phyloP scores from a whole-genome alignment of 192 early-diverging fungal genomes.

The Gigaspora rosea region DNA sequence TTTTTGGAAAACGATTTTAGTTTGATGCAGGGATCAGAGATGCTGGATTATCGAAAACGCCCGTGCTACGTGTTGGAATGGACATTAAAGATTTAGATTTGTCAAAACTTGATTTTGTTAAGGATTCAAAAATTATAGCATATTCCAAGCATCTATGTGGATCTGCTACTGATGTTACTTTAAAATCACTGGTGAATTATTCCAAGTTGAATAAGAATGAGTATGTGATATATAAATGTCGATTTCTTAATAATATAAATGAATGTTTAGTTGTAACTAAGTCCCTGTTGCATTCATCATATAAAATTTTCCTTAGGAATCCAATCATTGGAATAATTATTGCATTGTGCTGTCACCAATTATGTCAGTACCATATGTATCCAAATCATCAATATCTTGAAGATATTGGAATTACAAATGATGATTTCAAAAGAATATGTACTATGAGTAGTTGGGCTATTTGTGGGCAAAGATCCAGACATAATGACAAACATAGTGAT shows the following conservation, averaged over 20 bases:
- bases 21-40: conserved; percentile 50
- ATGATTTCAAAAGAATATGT: conserved; percentile 64
- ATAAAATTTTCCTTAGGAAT: conserved; percentile 31
- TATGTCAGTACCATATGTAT: conserved; percentile 74
- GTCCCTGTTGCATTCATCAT: neutral
- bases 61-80: conserved; percentile 64
- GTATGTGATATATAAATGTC: neutral
- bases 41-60: conserved; percentile 24
- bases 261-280: neutral
- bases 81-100: conserved; percentile 88
- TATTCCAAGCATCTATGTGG: conserved; percentile 93
- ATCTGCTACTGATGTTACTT: conserved; percentile 82
- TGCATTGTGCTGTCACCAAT: conserved; percentile 89
- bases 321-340: conserved; percentile 72
- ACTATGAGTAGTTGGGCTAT: conserved; percentile 81
- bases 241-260: neutral
- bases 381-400: conserved; percentile 65
- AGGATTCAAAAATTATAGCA: conserved; percentile 57
- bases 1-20: neutral
- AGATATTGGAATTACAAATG: conserved; percentile 48
- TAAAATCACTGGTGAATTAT: conserved; percentile 69
- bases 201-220: conserved; percentile 35
- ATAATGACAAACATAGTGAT: conserved; percentile 39
- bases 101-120: conserved; percentile 49
- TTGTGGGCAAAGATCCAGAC: conserved; percentile 48